Evolutionary conservation across 2,329 filamentous ascomycete species (phyloP), one percentile per base, ranked within the genome.

Genomic region (Tricladium varicosporioides): DNA sequence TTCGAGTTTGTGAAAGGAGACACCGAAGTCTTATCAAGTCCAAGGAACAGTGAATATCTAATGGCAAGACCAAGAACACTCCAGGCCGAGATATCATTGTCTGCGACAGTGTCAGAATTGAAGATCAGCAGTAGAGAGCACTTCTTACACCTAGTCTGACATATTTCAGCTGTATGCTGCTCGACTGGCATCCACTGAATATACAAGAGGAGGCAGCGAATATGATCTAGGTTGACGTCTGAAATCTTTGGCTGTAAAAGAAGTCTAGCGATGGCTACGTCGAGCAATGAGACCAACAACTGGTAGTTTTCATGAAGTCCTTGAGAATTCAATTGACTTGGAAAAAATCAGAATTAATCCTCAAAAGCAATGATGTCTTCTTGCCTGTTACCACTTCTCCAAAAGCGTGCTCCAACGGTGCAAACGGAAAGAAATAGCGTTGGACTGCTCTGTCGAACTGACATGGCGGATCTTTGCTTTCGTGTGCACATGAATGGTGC

Each of bases 51-150:
- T 5, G 63, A 59, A 45, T 65, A 65, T 45, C 63, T 60, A 45
- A 63, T 54, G 3, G 63, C 63, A 43, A 65, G 55, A 13, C 63
- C 63, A n/a, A 65, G 42, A 1, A 65, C 59, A 32, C 60, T 60
- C 51, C 63, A 60, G n/a, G 63, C 63, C 40, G 62, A 64, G 13
- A 65, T 64, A 16, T 65, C 63, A 16, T 65, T 65, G 33, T 65
- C 47, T 49, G 15, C 5, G 1, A n/a, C 16, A 9, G n/a, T 5
- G 8, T 10, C n/a, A 63, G 54, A 53, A 36, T 58, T 56, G 13
- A 27, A 7, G 22, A 7, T 4, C 22, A 27, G 22, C 22, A 27
- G 7, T 27, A 27, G 22, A 27, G 22, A 27, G 22, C 22, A 27
- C 58, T 49, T 36, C 36, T n/a, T n/a, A 49, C 47, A 49, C 8